Conservation (phyloP, 192 early-diverging fungal species). For the Coemansia sp. region DNA sequence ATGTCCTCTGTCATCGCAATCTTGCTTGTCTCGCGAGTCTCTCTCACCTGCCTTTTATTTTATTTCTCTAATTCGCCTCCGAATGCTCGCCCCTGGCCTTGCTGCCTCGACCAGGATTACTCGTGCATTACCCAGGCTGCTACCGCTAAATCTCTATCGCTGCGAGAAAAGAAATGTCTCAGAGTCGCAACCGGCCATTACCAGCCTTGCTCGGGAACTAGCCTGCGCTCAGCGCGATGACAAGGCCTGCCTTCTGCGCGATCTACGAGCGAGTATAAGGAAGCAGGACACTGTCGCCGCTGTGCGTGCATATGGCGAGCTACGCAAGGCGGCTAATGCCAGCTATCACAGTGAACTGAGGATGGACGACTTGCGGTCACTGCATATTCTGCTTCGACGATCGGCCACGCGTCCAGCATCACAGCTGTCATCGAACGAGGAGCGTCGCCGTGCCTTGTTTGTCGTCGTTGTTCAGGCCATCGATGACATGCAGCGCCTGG, state of each 20-base stretch:
- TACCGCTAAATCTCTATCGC: not conserved
- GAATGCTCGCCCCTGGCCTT: not conserved
- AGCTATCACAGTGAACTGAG: not conserved
- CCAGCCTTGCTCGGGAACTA: no score
- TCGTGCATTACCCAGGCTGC: not conserved
- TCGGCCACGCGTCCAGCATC: not conserved
- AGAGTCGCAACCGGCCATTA: not conserved
- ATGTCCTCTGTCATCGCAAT: no score
- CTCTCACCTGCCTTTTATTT: not conserved
- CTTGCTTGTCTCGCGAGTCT: not conserved
- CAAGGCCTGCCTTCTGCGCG: not conserved
- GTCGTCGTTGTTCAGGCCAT: conserved; percentile 8
- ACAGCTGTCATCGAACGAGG: not conserved
- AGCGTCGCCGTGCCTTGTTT: not conserved
- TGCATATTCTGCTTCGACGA: conserved; percentile 28
- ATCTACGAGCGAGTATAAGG: not conserved
- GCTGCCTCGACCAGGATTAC: not conserved
- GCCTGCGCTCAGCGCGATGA: not conserved
- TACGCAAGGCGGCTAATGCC: not conserved
- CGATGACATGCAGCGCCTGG: conserved; percentile 30
- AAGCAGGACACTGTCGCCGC: not conserved
- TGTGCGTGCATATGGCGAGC: conserved; percentile 8
- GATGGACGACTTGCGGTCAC: conserved; percentile 18
- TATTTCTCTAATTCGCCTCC: not conserved
- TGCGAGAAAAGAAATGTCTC: not conserved